phyloP scores from a whole-genome alignment of 2,329 filamentous ascomycete species.

The Cercospora sp. region DNA sequence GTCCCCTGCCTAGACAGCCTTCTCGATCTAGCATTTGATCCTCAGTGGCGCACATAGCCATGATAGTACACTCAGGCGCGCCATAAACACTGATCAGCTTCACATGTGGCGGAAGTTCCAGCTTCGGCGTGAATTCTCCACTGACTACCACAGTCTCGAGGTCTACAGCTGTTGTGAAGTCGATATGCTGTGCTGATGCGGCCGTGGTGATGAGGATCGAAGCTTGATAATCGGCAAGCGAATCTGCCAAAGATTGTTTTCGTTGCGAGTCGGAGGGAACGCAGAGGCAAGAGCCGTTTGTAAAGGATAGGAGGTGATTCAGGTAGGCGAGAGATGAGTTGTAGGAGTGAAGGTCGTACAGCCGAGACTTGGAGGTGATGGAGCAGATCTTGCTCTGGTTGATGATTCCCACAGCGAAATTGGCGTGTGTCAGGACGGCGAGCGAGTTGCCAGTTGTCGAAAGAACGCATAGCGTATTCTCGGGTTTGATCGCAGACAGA shows the following conservation, averaged over 20 bases:
- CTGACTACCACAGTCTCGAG: conserved; percentile 15
- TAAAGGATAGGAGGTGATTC: conserved; percentile 27
- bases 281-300: conserved; percentile 23
- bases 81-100: conserved; percentile 48
- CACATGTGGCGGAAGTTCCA: conserved; percentile 43
- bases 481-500: neutral
- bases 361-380: conserved; percentile 13
- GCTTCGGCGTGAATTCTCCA: conserved; percentile 46
- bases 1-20: conserved; percentile 31
- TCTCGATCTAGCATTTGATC: conserved; percentile 32
- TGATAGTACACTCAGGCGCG: conserved; percentile 41
- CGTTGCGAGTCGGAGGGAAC: conserved; percentile 47
- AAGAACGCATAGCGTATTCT: neutral
- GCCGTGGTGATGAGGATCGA: conserved; percentile 58
- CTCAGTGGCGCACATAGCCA: conserved; percentile 7
- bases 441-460: conserved; percentile 45
- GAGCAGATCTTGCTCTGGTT: conserved; percentile 7
- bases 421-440: conserved; percentile 15
- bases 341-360: conserved; percentile 32
- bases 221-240: conserved; percentile 39
- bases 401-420: conserved; percentile 7
- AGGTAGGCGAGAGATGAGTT: conserved; percentile 31
- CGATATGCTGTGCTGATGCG: conserved; percentile 47
- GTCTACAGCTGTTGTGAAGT: conserved; percentile 2
- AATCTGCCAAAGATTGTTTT: conserved; percentile 53